Conservation (phyloP, 805 yeast genomes). For the Lachancea fermentati region DNA sequence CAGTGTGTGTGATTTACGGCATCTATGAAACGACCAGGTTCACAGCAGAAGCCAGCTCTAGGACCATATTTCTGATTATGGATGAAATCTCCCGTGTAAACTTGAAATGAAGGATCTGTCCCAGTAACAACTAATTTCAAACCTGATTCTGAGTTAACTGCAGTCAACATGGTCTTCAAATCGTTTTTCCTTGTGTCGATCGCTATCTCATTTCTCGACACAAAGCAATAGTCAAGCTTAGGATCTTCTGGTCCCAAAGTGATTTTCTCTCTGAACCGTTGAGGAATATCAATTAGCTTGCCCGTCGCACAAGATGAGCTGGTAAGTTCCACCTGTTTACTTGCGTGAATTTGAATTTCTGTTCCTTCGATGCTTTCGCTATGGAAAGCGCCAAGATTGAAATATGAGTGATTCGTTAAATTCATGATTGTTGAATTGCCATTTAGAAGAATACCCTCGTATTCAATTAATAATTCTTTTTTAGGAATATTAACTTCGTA, state of each 20-base stretch:
- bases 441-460: conserved; percentile 27
- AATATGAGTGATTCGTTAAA: conserved; percentile 60
- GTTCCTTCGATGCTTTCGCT: conserved; percentile 34
- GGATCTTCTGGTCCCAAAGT: conserved; percentile 14
- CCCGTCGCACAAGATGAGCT: conserved; percentile 43
- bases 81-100: conserved; percentile 56
- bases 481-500: conserved; percentile 38
- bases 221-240: conserved; percentile 45
- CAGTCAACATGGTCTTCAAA: conserved; percentile 37
- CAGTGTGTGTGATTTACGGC: conserved; percentile 46
- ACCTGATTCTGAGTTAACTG: conserved; percentile 41
- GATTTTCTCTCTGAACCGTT: conserved; percentile 8
- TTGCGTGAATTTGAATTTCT: conserved; percentile 35
- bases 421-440: conserved; percentile 45
- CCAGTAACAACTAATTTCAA: conserved; percentile 40
- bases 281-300: conserved; percentile 12
- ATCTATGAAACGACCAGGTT: conserved; percentile 53
- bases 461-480: conserved; percentile 43
- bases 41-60: conserved; percentile 55
- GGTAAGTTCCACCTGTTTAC: conserved; percentile 40
- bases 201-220: conserved; percentile 30
- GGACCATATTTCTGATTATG: conserved; percentile 28
- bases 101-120: conserved; percentile 63
- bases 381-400: conserved; percentile 39
- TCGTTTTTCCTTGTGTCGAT: conserved; percentile 44